A percentile compares a stretch with the other conserved stretches of the same genome.
phyloP scores from a whole-genome alignment of 2,329 filamentous ascomycete genomes.

The Aspergillus eucalypticola region DNA sequence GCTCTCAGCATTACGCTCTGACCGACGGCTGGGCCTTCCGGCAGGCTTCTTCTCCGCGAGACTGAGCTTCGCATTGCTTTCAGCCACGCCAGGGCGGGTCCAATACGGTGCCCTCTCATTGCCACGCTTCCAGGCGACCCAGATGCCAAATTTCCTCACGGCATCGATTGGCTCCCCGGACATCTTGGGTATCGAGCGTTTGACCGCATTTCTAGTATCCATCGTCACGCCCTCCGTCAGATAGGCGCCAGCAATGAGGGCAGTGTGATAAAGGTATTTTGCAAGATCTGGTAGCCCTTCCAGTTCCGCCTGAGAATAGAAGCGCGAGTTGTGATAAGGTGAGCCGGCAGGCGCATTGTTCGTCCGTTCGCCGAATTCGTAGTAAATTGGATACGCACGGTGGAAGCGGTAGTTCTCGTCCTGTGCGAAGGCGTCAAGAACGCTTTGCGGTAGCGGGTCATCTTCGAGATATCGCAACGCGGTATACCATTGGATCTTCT shows the following conservation, averaged over 20 bases:
- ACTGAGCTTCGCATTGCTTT: conserved; percentile 52
- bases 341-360: conserved; percentile 54
- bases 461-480: conserved; percentile 64
- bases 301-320: conserved; percentile 64
- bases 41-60: conserved; percentile 57
- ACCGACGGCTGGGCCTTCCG: conserved; percentile 55
- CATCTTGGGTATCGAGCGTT: conserved; percentile 63
- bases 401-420: conserved; percentile 56
- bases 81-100: conserved; percentile 59
- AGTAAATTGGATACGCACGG: conserved; percentile 58
- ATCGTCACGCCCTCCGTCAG: conserved; percentile 60
- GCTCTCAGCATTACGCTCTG: conserved; percentile 54
- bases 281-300: conserved; percentile 61
- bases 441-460: conserved; percentile 61
- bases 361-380: conserved; percentile 58
- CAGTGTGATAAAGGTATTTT: conserved; percentile 64
- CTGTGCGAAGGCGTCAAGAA: conserved; percentile 56
- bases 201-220: conserved; percentile 61
- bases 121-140: conserved; percentile 68
- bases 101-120: conserved; percentile 63
- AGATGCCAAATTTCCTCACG: conserved; percentile 62
- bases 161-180: conserved; percentile 62
- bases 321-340: conserved; percentile 59
- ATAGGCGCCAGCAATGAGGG: conserved; percentile 61
- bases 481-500: conserved; percentile 69